A percentile compares a stretch with the other conserved stretches of the same genome.
These are phyloP conservation scores for Sanguinoderma infundibulare DNA, from an alignment of 1,284 basidiomycete genomes.

Conservation along the genomic window DNA sequence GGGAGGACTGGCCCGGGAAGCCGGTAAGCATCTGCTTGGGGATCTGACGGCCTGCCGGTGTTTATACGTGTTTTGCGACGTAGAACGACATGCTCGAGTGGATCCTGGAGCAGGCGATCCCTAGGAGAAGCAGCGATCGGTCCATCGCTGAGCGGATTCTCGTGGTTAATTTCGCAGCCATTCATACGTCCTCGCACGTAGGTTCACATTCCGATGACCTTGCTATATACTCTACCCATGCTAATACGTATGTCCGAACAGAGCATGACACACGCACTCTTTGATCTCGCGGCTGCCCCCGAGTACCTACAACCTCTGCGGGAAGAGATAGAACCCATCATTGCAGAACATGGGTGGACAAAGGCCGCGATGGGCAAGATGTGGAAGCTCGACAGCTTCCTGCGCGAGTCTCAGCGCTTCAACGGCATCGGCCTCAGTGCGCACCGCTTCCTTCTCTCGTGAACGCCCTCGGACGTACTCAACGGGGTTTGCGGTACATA, in stretches of 20 bases:
- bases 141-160: slow-evolving; percentile 44
- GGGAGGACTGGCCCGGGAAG: slow-evolving; percentile 6
- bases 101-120: slow-evolving; percentile 46
- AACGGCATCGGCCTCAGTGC: slow-evolving; percentile 34
- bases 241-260: slow-evolving; percentile 14
- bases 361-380: slow-evolving; percentile 49
- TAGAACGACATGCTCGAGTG: slow-evolving; percentile 50
- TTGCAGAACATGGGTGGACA: slow-evolving; percentile 48
- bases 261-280: slow-evolving; percentile 44
- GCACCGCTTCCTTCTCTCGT: slow-evolving; percentile 2
- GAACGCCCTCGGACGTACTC: neutral
- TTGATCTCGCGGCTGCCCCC: slow-evolving; percentile 45
- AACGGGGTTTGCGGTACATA: slow-evolving; percentile 16
- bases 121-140: slow-evolving; percentile 35
- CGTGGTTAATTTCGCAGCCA: slow-evolving; percentile 47
- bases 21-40: slow-evolving; percentile 2
- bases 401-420: slow-evolving; percentile 50
- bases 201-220: slow-evolving; percentile 4
- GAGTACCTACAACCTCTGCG: slow-evolving; percentile 46
- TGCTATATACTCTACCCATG: neutral
- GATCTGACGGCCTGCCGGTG: neutral
- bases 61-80: no score
- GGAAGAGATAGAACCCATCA: slow-evolving; percentile 46
- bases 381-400: slow-evolving; percentile 55
- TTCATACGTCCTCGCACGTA: slow-evolving; percentile 47